Base-by-base conservation (phyloP, 2,329 filamentous ascomycete species). In the Calonectria naviculata region DNA sequence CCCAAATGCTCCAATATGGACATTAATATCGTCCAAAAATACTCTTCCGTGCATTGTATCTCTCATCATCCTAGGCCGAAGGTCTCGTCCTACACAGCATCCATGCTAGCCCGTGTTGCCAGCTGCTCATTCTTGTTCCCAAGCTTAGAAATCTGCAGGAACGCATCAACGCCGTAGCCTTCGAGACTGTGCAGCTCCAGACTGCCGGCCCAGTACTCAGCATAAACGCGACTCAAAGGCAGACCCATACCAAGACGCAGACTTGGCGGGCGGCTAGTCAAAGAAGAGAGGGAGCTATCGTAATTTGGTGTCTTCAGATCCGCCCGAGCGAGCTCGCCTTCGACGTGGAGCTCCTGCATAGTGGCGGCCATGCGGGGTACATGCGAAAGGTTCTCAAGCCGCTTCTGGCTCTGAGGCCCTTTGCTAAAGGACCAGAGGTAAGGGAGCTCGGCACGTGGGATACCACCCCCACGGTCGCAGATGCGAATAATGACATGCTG, bases 121-220 rank as follows among this genome's bases (percentile, higher is more conserved):
- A 99, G 87, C 83, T 97, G 95, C 86, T 99, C 97, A 80, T 98
- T 98, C 87, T 98, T 98, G 82, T 99, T 99, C 24, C 97, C 97
- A 68, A 99, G 87, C 82, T 97, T 97, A 6, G 95, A 97, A 71
- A 99, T 98, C 81, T 98, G 95, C 73, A 99, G 84, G 80, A 99
- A 99, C 0, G 94, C 95, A 85, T 99, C 97, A 8, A 97, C 95
- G 17, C 97, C 97, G 81, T 98, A 98, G 0, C 97, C 97, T 80
- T 98, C 96, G 9, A 99, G 85, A 79, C 94, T 98, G 81, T 98
- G 96, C 70, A 98, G 83, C 78, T 98, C 94, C 10, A 99, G 85
- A 78, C 91, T 97, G 28, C 97, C 97, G 3, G 97, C 97, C 97
- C 97, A 99, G 83, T 98, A 98, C 83, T 98, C 96, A 31, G 96